A percentile compares a stretch with the other conserved stretches of the same genome.
Evolutionary conservation across 2,329 filamentous ascomycete genomes (phyloP).

Genomic region (Microascus cirrosus): DNA sequence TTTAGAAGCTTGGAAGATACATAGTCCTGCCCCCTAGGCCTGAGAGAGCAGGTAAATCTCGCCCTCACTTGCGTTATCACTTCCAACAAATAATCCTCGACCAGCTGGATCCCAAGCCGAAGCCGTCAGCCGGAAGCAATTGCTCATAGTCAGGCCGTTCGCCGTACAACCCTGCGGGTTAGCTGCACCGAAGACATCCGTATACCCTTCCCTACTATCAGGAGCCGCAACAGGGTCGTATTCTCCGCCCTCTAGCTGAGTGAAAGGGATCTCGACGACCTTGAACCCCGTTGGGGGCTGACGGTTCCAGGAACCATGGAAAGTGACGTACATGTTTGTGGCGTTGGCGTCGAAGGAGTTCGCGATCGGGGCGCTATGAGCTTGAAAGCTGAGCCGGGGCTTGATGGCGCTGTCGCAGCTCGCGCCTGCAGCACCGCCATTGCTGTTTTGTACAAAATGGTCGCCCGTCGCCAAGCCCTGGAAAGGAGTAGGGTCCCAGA

Average conservation of each 20-base stretch:
- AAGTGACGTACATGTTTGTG: constrained; percentile 44
- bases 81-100: constrained; percentile 12
- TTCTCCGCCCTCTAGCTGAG: constrained; percentile 10
- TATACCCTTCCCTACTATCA: constrained; percentile 17
- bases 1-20: background rate
- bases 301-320: constrained; percentile 48
- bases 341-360: constrained; percentile 43
- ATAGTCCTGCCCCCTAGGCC: background rate
- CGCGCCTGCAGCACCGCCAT: constrained; percentile 23
- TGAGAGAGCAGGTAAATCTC: constrained; percentile 11
- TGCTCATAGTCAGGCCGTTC: constrained; percentile 9
- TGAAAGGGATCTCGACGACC: constrained; percentile 22
- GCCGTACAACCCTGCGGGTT: constrained; percentile 13
- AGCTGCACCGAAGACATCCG: constrained; percentile 19
- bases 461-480: constrained; percentile 19
- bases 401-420: constrained; percentile 18
- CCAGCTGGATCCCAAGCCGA: constrained; percentile 10
- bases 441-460: constrained; percentile 24
- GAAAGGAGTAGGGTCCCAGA: constrained; percentile 31
- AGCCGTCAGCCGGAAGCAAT: constrained; percentile 13
- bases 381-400: constrained; percentile 41
- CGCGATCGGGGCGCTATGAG: constrained; percentile 50
- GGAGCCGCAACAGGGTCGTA: constrained; percentile 20
- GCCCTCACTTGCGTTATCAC: constrained; percentile 12
- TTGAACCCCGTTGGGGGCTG: constrained; percentile 23